Evolutionary conservation across 2,329 filamentous ascomycete genomes (phyloP).

Genomic region (Daldinia sp.): DNA sequence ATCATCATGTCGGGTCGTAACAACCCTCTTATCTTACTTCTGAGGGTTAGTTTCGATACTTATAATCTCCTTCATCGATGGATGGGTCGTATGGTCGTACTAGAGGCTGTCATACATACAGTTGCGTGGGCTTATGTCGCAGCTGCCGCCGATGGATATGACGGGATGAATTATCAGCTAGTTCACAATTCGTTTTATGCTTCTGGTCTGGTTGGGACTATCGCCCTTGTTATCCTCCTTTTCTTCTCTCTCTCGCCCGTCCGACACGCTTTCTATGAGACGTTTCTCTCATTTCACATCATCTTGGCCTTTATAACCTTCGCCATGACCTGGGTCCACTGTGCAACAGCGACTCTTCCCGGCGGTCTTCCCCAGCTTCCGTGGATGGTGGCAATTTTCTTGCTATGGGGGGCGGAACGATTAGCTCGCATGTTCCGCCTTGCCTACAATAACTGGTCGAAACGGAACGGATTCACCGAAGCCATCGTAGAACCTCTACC

Average conservation of each 20-base stretch:
- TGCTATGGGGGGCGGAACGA: slow-evolving; percentile 81
- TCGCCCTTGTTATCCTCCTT: slow-evolving; percentile 71
- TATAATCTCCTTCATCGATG: slow-evolving; percentile 92
- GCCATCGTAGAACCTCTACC: slow-evolving; percentile 74
- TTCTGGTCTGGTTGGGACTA: slow-evolving; percentile 68
- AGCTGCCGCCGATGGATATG: slow-evolving; percentile 69
- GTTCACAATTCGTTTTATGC: slow-evolving; percentile 68
- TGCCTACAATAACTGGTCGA: slow-evolving; percentile 71
- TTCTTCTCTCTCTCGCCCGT: slow-evolving; percentile 79
- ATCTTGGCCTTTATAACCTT: slow-evolving; percentile 74
- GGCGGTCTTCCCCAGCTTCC: slow-evolving; percentile 75
- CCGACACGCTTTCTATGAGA: slow-evolving; percentile 96
- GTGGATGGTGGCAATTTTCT: slow-evolving; percentile 77
- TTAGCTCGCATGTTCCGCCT: slow-evolving; percentile 68
- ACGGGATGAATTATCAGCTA: slow-evolving; percentile 63
- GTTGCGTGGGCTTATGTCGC: slow-evolving; percentile 78
- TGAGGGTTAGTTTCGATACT: slow-evolving; percentile 93
- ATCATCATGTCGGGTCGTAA: slow-evolving; percentile 90
- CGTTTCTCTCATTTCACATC: slow-evolving; percentile 89
- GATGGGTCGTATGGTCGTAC: slow-evolving; percentile 77
- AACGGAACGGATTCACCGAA: slow-evolving; percentile 63
- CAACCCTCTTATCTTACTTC: slow-evolving; percentile 83
- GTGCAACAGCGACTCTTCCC: slow-evolving; percentile 69
- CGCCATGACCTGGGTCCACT: slow-evolving; percentile 80
- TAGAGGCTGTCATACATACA: slow-evolving; percentile 75